phyloP scores from a whole-genome alignment of 2,329 filamentous ascomycete genomes.

The Cladosporium sp. region DNA sequence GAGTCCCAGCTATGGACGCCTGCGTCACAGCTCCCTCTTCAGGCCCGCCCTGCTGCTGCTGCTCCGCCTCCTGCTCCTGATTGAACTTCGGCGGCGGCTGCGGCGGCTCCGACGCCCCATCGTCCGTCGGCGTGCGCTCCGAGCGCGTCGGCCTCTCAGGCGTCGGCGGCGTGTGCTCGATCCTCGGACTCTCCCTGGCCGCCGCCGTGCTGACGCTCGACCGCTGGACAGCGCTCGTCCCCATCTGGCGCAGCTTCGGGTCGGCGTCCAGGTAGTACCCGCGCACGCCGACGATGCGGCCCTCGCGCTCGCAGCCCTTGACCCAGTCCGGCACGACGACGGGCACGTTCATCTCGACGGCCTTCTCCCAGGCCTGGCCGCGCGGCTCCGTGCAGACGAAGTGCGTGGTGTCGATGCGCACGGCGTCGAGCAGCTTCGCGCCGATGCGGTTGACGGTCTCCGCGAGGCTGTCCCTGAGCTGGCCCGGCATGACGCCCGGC shows the following conservation, averaged over 20 bases:
- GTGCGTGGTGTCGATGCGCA: conserved; percentile 95
- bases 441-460: conserved; percentile 80
- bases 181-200: conserved; percentile 38
- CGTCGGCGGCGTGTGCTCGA: conserved; percentile 46
- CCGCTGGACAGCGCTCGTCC: conserved; percentile 31
- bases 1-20: not conserved
- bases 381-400: conserved; percentile 94
- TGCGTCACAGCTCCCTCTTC: not conserved
- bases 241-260: conserved; percentile 53
- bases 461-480: conserved; percentile 65
- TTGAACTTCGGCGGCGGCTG: conserved; percentile 25
- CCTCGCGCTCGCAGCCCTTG: conserved; percentile 89
- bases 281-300: conserved; percentile 85
- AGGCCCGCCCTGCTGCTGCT: not conserved
- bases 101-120: conserved; percentile 18
- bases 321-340: conserved; percentile 97
- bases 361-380: conserved; percentile 89
- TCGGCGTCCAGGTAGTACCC: conserved; percentile 94
- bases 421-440: conserved; percentile 80
- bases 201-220: conserved; percentile 24
- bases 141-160: conserved; percentile 35
- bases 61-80: conserved; percentile 16
- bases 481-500: conserved; percentile 72
- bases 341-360: conserved; percentile 94
- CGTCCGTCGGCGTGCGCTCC: conserved; percentile 9